Evolutionary conservation across 371 early-diverging fungal genomes (phyloP), one percentile per base, ranked within the genome.

Genomic region (Mycotypha africana): DNA sequence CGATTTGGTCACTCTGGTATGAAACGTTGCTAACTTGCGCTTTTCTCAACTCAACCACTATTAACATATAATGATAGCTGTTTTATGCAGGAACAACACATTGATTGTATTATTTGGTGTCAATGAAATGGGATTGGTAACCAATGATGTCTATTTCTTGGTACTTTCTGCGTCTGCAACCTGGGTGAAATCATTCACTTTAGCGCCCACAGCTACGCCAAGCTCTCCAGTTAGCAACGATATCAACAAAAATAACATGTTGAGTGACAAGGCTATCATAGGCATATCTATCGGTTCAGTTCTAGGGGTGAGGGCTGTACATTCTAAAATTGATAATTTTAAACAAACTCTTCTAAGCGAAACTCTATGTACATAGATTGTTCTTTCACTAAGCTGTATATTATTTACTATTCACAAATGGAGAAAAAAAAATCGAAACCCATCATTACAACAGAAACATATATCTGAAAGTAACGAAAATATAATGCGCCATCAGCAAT

Each of bases 101-200:
- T 21, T 53, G 21, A 17, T 53, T 42, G 34, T 53, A 5, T 34
- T 53, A 2, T 53, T 53, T 42, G 54, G 54, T 24, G 43, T 51
- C 2, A 45, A 51, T 39, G 15, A 33, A 22, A 43, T 44, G 23
- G 45, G 49, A 0, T 24, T 39, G 24, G 25, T 44, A 22, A 49
- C 49, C 24, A 43, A 48, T 7, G 45, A 43, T 30, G 40, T 54
- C 1, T 36, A 31, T 40, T 56, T 56, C 37, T 40, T 56, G 20
- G 37, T 24, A 8, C 6, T 28, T 28, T 8, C 6, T 28, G 12
- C 6, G 8, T 28, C 6, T 28, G 12, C 30, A 28, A 28, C 30
- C 30, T 28, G 30, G 8, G 6, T 28, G 12, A 8, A 6, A 6
- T 12, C 30, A 28, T 12, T 12, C 30, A 8, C 30, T 28, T 28